Base-by-base conservation (phyloP, 176 grass and related monocot genomes). In the Tillandsia fasciculata region DNA sequence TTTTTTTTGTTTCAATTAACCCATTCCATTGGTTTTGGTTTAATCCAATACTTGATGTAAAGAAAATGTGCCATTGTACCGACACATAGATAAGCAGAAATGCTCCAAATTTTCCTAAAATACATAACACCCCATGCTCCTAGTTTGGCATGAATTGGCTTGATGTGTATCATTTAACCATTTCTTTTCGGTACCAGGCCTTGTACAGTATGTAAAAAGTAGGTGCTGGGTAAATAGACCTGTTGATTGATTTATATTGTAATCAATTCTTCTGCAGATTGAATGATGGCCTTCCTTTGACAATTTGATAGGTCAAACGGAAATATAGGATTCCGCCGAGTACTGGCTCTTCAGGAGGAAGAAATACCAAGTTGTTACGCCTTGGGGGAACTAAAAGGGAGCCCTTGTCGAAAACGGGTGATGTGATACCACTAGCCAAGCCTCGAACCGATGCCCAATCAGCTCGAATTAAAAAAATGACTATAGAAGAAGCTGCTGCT, bases 271-370 rank as follows among this genome's bases (percentile, higher is more conserved):
- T 61, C 5, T 2, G 4, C 53, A 57, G n/a, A 15, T 57, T 57
- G n/a, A 5, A 17, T 15, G 3, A 57, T 17, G 12, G 53, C 1
- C 53, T 7, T 57, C 10, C n/a, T 77, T 72, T 59, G 42, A 67
- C 56, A 48, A 69, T 58, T 47, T 53, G 88, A 53, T 77, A 96
- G 93, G 83, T 83, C 33, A 90, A 87, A 56, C 75, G 76, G 69
- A 92, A 90, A 52, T 96, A 92, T 65, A 90, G 85, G 79, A 82
- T 87, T 73, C 86, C 89, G 78, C 84, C 74, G 12, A 87, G 51
- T 68, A 69, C 79, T 72, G 49, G 50, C 67, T 80, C 61, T 2
- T 83, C 73, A 22, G 52, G 61, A 64, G 75, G 73, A 79, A 84
- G 49, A 74, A 89, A 67, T 70, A 69, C 66, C n/a, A 82, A 78